A percentile compares a stretch with the other conserved stretches of the same genome.
Evolutionary conservation across 2,329 filamentous ascomycete genomes (phyloP).

Genomic region (Chrysosporium keratinophilum): DNA sequence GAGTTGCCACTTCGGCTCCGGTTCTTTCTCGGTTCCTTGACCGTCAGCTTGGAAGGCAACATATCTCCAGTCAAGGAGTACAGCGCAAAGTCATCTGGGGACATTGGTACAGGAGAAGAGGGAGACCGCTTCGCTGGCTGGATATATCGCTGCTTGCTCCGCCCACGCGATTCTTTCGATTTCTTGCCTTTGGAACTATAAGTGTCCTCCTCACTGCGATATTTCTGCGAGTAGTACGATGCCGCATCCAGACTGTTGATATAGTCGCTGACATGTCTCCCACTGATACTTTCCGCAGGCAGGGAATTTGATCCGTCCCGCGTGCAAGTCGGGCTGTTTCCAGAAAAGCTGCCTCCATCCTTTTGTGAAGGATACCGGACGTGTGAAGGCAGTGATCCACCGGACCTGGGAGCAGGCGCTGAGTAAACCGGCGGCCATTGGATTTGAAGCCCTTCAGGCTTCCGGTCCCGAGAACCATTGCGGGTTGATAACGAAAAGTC

Average conservation of each 20-base stretch:
- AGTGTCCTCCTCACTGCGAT: slow-evolving; percentile 31
- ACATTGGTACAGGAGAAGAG: slow-evolving; percentile 89
- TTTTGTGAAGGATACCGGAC: slow-evolving; percentile 1
- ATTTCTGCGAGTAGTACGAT: slow-evolving; percentile 49
- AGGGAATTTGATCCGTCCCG: slow-evolving; percentile 41
- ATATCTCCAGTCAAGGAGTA: slow-evolving; percentile 28
- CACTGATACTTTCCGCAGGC: slow-evolving; percentile 49
- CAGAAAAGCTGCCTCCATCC: slow-evolving; percentile 6
- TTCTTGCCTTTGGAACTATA: slow-evolving; percentile 38
- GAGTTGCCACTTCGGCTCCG: slow-evolving; percentile 5
- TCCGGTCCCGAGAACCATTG: slow-evolving; percentile 60
- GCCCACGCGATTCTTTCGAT: slow-evolving; percentile 58
- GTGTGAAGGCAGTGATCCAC: slow-evolving; percentile 5
- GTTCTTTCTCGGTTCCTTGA: background rate
- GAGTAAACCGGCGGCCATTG: slow-evolving; percentile 43
- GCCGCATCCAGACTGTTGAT: slow-evolving; percentile 77
- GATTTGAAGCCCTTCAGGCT: slow-evolving; percentile 63
- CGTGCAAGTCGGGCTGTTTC: slow-evolving; percentile 28
- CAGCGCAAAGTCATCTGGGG: slow-evolving; percentile 61
- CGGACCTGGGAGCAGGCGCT: slow-evolving; percentile 2
- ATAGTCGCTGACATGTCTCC: slow-evolving; percentile 66
- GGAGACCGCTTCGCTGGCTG: slow-evolving; percentile 75
- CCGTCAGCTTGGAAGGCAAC: background rate
- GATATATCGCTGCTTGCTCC: slow-evolving; percentile 55
- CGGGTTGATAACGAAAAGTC: slow-evolving; percentile 25